Base-by-base conservation (phyloP, 2,329 filamentous ascomycete genomes). In the Samsoniella hepiali region DNA sequence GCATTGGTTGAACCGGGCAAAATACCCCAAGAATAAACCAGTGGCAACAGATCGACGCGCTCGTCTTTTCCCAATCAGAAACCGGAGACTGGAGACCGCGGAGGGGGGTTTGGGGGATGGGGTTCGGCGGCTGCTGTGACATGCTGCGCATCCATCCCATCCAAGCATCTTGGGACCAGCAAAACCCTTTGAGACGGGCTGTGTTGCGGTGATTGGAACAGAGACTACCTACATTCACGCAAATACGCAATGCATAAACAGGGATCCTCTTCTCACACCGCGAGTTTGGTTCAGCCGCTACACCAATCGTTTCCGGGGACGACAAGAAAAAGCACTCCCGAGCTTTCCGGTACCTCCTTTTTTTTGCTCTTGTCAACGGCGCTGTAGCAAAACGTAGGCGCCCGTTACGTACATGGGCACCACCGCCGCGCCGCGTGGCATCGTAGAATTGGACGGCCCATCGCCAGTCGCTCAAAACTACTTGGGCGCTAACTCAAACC, bases 101-200 rank as follows among this genome's bases (percentile, higher is more conserved):
- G 22, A 59, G 17, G 56, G 22, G 22, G 42, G 9, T 54, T 29
- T 50, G 17, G n/a, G 10, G 47, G 9, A 22, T 57, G 55, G 40
- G 51, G 51, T 55, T 40, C 10, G 27, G 57, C 57, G 57, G 57
- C 57, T 59, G 45, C 45, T 59, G 57, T 50, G 34, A 59, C 57
- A 50, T 49, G 45, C 31, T 50, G 38, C 42, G 44, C 44, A 49
- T 50, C 5, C 45, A 29, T 31, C 44, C 32, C 56, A 29, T 49
- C 56, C 42, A 58, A 49, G n/a, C 44, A 58, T 34, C 10, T 27
- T 40, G 38, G 38, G 22, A 8, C 8, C 56, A 34, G 27, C 17
- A 56, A 32, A 7, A 29, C 38, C 29, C 29, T 32, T 15, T 34
- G 29, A 10, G 29, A 34, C 31, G 29, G 38, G 15, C 27, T 40